Conservation (phyloP, 805 yeast genomes). For the Nematodospora valgi region DNA sequence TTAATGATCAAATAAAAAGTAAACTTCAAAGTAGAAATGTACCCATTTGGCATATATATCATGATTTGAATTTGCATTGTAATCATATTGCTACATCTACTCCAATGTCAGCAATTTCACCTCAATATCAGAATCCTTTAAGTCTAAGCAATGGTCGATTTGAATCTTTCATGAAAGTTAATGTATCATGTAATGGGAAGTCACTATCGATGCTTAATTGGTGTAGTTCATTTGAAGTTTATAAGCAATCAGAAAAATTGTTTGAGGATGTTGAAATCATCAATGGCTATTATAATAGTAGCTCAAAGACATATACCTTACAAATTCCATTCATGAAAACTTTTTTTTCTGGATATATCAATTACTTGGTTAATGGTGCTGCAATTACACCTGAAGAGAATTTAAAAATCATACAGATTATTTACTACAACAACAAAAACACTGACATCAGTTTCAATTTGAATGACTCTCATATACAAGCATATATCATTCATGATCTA, state of each 20-base stretch:
- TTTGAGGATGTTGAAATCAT: constrained; percentile 19
- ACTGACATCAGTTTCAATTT: constrained; percentile 6
- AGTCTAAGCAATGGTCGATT: constrained; percentile 20
- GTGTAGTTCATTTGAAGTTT: constrained; percentile 21
- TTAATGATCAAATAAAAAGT: neutral
- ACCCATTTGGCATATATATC: constrained; percentile 20
- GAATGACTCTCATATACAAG: constrained; percentile 12
- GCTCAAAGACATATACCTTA: constrained; percentile 17
- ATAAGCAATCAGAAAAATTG: constrained; percentile 7
- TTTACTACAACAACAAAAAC: constrained; percentile 22
- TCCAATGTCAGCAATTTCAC: constrained; percentile 16
- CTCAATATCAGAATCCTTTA: constrained; percentile 9
- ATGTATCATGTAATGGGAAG: constrained; percentile 9
- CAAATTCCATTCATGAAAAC: constrained; percentile 35
- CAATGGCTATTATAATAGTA: constrained; percentile 26
- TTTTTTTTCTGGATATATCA: constrained; percentile 38
- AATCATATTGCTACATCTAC: constrained; percentile 9
- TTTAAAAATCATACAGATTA: constrained; percentile 28
- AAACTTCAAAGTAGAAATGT: constrained; percentile 5
- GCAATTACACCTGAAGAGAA: constrained; percentile 12
- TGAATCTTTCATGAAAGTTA: constrained; percentile 21
- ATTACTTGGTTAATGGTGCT: constrained; percentile 32
- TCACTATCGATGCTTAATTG: constrained; percentile 19
- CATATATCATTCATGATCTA: constrained; percentile 25
- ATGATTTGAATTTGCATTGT: constrained; percentile 14